Conservation (phyloP, 164 flowering plant species). For the Magnolia kwangsiensis region DNA sequence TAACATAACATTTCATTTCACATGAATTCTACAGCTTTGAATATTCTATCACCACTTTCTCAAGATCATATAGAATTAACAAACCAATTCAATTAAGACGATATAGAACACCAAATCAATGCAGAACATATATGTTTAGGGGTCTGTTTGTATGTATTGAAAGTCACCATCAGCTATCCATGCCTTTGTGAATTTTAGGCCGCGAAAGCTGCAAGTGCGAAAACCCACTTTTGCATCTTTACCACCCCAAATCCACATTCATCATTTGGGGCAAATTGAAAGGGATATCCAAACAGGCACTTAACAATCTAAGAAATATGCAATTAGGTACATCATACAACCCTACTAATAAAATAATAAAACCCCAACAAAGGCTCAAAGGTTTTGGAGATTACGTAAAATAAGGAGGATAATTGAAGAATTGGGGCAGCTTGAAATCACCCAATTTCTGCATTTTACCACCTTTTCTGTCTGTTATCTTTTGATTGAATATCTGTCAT, state of each 20-base stretch:
- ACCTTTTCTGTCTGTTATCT: neutral
- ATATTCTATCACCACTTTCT: no score
- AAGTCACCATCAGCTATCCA: no score
- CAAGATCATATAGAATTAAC: no score
- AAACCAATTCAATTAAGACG: no score
- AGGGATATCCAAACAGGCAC: neutral
- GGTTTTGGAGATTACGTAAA: conserved; percentile 49
- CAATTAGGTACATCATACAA: no score
- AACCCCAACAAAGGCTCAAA: neutral
- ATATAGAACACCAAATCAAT: no score
- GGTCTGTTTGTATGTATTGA: no score
- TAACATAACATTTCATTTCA: no score
- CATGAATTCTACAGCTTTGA: no score
- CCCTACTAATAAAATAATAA: no score
- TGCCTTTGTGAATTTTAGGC: neutral
- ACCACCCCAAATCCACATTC: neutral
- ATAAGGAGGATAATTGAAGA: conserved; percentile 86
- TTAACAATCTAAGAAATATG: neutral
- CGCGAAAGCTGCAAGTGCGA: neutral
- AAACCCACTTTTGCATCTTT: neutral
- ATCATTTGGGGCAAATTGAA: neutral
- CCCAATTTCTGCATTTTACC: conserved; percentile 76
- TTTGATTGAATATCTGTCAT: neutral
- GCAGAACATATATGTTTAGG: no score
- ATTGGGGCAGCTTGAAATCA: conserved; percentile 70